A percentile compares a stretch with the other conserved stretches of the same genome.
phyloP scores from a whole-genome alignment of 2,329 filamentous ascomycete species.

The Graphiopsis chlorocephala region DNA sequence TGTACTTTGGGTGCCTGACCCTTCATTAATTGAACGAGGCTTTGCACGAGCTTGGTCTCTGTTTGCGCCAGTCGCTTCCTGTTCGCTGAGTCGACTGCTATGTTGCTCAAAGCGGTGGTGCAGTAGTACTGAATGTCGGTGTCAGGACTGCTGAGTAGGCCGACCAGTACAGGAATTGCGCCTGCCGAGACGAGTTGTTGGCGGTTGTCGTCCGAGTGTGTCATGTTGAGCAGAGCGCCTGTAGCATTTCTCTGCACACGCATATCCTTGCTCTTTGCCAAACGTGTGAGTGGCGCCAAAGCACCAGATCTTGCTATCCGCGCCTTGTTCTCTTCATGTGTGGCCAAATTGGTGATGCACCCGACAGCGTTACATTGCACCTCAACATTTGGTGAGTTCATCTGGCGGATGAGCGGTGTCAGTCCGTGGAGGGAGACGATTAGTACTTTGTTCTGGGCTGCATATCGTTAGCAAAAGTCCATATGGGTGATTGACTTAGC shows the following conservation, averaged over 20 bases:
- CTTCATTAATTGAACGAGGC: constrained; percentile 93
- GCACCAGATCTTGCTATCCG: constrained; percentile 96
- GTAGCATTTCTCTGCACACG: constrained; percentile 96
- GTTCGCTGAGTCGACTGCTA: constrained; percentile 90
- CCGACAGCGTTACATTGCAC: constrained; percentile 99
- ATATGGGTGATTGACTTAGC: constrained; percentile 39
- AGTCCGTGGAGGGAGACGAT: constrained; percentile 92
- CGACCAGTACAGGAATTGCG: constrained; percentile 95
- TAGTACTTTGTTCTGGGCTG: constrained; percentile 95
- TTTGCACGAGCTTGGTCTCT: constrained; percentile 88
- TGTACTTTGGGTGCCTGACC: constrained; percentile 96
- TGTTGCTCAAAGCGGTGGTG: constrained; percentile 97
- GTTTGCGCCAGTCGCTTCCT: constrained; percentile 86
- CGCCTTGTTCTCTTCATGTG: constrained; percentile 98
- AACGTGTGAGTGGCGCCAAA: constrained; percentile 79
- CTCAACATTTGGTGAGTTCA: constrained; percentile 97
- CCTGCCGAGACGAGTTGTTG: constrained; percentile 96
- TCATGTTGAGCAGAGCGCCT: constrained; percentile 96
- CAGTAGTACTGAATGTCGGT: constrained; percentile 99
- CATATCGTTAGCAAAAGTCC: constrained; percentile 42
- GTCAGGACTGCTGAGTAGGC: constrained; percentile 86
- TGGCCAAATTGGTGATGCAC: constrained; percentile 97
- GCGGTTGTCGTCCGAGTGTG: constrained; percentile 97
- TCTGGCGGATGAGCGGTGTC: constrained; percentile 89
- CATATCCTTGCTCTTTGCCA: constrained; percentile 98